Evolutionary conservation across 1,284 basidiomycete species (phyloP).

Genomic region (Cutaneotrichosporon sp.): DNA sequence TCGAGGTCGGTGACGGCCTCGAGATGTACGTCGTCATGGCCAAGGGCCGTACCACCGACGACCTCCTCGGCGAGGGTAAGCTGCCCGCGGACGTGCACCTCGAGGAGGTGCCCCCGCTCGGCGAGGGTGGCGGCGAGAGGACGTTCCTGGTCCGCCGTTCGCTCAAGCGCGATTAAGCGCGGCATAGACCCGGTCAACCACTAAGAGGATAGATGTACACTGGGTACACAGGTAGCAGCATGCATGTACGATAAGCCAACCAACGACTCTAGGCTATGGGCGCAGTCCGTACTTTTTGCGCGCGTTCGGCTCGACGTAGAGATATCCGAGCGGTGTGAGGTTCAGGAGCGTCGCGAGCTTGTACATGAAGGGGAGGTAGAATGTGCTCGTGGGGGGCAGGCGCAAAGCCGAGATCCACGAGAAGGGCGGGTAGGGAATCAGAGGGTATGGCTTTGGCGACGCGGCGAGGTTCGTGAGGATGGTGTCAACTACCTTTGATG

Average conservation of each 20-base stretch:
- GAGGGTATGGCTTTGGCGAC: slow-evolving; percentile 28
- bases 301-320: slow-evolving; percentile 42
- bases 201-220: slow-evolving; percentile 9
- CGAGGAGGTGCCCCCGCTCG: slow-evolving; percentile 41
- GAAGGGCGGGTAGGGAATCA: slow-evolving; percentile 42
- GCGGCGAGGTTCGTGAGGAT: slow-evolving; percentile 42
- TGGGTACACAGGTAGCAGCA: slow-evolving; percentile 12
- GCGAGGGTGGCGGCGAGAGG: slow-evolving; percentile 37
- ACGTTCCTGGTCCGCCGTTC: slow-evolving; percentile 41
- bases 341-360: slow-evolving; percentile 33
- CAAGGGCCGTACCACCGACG: slow-evolving; percentile 59
- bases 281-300: slow-evolving; percentile 46
- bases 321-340: slow-evolving; percentile 38
- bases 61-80: slow-evolving; percentile 56
- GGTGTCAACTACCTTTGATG: slow-evolving; percentile 32
- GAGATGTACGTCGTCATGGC: slow-evolving; percentile 83
- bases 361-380: slow-evolving; percentile 44
- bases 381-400: slow-evolving; percentile 31
- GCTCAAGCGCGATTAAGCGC: slow-evolving; percentile 46
- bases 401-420: slow-evolving; percentile 27
- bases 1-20: slow-evolving; percentile 91
- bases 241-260: slow-evolving; percentile 16
- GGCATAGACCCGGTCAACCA: neutral
- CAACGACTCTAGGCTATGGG: neutral
- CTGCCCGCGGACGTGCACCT: slow-evolving; percentile 55